Conservation (phyloP, 441 rosid genomes). For the Manihot esculenta region DNA sequence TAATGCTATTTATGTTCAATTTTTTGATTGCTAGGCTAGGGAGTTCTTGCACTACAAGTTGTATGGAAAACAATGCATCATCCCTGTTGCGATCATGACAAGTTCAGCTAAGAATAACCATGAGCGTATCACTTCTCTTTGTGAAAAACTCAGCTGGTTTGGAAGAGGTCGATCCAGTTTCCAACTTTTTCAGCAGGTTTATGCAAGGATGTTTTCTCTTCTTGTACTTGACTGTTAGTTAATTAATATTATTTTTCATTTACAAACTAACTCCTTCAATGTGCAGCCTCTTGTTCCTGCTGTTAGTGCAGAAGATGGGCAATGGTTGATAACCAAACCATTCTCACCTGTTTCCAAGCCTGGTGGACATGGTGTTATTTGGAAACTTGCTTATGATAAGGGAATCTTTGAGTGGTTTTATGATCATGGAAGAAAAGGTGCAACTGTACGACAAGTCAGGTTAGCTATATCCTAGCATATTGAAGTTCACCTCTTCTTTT, state of each 20-base stretch:
- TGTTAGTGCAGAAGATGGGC: slow-evolving; percentile 79
- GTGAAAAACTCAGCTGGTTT: slow-evolving; percentile 76
- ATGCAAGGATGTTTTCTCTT: slow-evolving; percentile 5
- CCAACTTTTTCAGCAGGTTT: slow-evolving; percentile 93
- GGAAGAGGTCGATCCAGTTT: slow-evolving; percentile 88
- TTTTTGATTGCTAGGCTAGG: slow-evolving; percentile 58
- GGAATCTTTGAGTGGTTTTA: slow-evolving; percentile 84
- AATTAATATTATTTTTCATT: slow-evolving; percentile 9
- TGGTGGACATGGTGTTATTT: slow-evolving; percentile 95
- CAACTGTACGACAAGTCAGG: slow-evolving; percentile 97
- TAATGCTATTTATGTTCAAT: slow-evolving; percentile 11
- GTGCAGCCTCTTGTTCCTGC: slow-evolving; percentile 89
- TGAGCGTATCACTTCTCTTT: slow-evolving; percentile 67
- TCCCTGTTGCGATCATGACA: slow-evolving; percentile 94
- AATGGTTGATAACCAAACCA: slow-evolving; percentile 73
- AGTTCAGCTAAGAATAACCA: slow-evolving; percentile 96
- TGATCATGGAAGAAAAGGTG: slow-evolving; percentile 84
- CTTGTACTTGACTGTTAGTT: slow-evolving; percentile 4
- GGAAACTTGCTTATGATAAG: slow-evolving; percentile 94
- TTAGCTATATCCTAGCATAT: slow-evolving; percentile 33
- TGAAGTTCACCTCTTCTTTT: slow-evolving; percentile 12
- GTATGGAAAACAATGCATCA: slow-evolving; percentile 78
- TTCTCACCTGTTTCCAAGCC: slow-evolving; percentile 86
- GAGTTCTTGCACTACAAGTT: slow-evolving; percentile 89
- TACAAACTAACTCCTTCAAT: slow-evolving; percentile 28